Evolutionary conservation across 495 filamentous ascomycete species (phyloP).

Genomic region (Penicillium manginii): DNA sequence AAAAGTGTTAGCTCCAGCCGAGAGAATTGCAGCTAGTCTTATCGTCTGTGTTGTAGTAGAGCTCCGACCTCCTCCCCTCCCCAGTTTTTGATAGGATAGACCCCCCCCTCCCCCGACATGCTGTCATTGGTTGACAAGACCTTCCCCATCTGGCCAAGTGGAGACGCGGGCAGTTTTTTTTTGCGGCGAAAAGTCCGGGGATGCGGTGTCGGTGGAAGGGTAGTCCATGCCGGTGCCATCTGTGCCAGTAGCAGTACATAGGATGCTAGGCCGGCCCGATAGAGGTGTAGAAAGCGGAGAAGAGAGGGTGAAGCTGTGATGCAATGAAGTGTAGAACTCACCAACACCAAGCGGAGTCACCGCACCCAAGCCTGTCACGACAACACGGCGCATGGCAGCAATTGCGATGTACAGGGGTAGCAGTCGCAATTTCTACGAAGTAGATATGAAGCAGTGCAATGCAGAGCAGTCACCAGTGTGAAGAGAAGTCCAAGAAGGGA

Average conservation of each 20-base stretch:
- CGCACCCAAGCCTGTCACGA: slow-evolving; percentile 91
- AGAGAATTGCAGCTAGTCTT: background rate
- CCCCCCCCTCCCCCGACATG: slow-evolving; percentile 1
- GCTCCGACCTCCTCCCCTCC: no score
- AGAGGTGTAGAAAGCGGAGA: background rate
- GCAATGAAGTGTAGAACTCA: slow-evolving; percentile 32
- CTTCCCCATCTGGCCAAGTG: slow-evolving; percentile 32
- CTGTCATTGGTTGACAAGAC: slow-evolving; percentile 35
- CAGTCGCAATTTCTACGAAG: slow-evolving; percentile 9
- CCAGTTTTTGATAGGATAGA: no score
- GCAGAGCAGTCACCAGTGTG: no score
- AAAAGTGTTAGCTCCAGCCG: slow-evolving; percentile 4
- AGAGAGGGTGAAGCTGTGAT: background rate
- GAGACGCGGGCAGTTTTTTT: slow-evolving; percentile 22
- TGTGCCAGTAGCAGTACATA: background rate
- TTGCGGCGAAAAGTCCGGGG: slow-evolving; percentile 15
- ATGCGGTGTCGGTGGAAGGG: background rate
- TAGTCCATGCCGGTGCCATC: background rate
- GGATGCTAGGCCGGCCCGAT: background rate
- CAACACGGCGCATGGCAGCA: slow-evolving; percentile 83
- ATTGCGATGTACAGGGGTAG: slow-evolving; percentile 8
- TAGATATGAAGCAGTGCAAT: no score
- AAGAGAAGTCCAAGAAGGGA: slow-evolving; percentile 45
- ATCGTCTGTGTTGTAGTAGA: no score
- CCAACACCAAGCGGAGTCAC: slow-evolving; percentile 89